These are phyloP conservation scores for Thielaviopsis ethacetica DNA, from an alignment of 2,329 filamentous ascomycete species.

Conservation along the genomic window DNA sequence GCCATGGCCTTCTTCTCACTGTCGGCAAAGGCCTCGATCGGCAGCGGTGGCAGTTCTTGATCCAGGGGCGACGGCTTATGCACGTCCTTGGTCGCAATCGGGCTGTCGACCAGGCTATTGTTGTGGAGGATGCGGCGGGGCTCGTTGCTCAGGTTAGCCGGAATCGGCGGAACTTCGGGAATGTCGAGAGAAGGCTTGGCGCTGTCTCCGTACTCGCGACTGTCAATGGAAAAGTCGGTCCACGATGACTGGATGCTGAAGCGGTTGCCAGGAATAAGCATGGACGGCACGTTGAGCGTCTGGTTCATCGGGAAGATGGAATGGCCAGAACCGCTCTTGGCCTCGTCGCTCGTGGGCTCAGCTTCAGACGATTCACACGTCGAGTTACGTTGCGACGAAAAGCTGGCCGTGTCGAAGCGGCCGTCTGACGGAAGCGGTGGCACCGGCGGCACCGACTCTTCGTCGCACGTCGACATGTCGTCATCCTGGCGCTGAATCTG, in stretches of 20 bases:
- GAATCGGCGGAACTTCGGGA: slow-evolving; percentile 13
- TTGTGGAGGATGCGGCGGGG: neutral
- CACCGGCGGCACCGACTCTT: slow-evolving; percentile 17
- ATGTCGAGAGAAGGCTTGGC: slow-evolving; percentile 4
- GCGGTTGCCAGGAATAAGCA: slow-evolving; percentile 27
- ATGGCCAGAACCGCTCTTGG: neutral
- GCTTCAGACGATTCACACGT: slow-evolving; percentile 25
- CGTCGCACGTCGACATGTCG: slow-evolving; percentile 19
- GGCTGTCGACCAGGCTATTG: neutral
- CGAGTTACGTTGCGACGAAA: slow-evolving; percentile 22
- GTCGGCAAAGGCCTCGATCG: neutral
- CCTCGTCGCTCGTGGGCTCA: slow-evolving; percentile 16
- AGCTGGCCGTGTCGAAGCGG: slow-evolving; percentile 2
- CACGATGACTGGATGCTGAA: slow-evolving; percentile 40
- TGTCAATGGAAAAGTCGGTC: slow-evolving; percentile 44
- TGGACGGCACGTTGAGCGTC: slow-evolving; percentile 31
- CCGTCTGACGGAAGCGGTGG: slow-evolving; percentile 1
- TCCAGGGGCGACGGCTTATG: slow-evolving; percentile 11
- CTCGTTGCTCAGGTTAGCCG: neutral
- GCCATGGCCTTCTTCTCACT: neutral
- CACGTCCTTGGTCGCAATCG: neutral
- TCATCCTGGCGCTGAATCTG: slow-evolving; percentile 19
- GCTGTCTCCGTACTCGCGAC: slow-evolving; percentile 21
- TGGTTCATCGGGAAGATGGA: slow-evolving; percentile 23
- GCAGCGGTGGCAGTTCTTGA: slow-evolving; percentile 5